Evolutionary conservation across 768 basidiomycete species (phyloP).

Genomic region (Postia placenta): DNA sequence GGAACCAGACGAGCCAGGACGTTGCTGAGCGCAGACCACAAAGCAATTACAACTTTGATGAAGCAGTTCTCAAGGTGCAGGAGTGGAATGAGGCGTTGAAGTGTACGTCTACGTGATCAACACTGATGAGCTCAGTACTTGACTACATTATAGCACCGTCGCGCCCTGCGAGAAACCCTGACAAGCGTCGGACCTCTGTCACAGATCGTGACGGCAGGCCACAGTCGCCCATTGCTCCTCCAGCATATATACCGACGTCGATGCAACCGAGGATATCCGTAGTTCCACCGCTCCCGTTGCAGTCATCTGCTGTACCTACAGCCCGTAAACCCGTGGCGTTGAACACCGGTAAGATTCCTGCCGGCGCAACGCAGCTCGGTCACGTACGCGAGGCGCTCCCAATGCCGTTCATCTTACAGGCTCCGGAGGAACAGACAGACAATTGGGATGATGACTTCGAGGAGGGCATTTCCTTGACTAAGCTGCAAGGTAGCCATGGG

Average conservation of each 20-base stretch:
- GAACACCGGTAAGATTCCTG: slow-evolving; percentile 13
- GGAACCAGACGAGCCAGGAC: slow-evolving; percentile 31
- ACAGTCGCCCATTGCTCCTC: slow-evolving; percentile 42
- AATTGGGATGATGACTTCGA: slow-evolving; percentile 99
- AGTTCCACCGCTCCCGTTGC: slow-evolving; percentile 5
- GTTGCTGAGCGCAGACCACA: slow-evolving; percentile 38
- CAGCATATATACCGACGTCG: slow-evolving; percentile 16
- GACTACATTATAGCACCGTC: slow-evolving; percentile 51
- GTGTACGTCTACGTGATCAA: slow-evolving; percentile 43
- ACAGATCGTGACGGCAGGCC: slow-evolving; percentile 32
- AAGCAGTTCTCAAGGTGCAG: slow-evolving; percentile 91
- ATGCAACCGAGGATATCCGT: slow-evolving; percentile 11
- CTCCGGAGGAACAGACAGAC: slow-evolving; percentile 83
- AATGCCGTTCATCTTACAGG: slow-evolving; percentile 57
- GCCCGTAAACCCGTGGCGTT: slow-evolving; percentile 11
- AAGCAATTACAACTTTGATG: slow-evolving; percentile 87
- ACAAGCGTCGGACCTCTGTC: slow-evolving; percentile 26
- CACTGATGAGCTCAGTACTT: neutral
- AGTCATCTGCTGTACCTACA: slow-evolving; percentile 8
- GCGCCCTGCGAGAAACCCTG: slow-evolving; percentile 63
- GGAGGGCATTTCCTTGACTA: slow-evolving; percentile 84
- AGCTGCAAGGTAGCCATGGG: slow-evolving; percentile 53
- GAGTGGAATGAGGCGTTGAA: slow-evolving; percentile 98
- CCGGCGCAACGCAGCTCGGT: slow-evolving; percentile 15
- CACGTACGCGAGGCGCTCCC: slow-evolving; percentile 37